These are phyloP conservation scores for Suillus weaverae DNA, from an alignment of 768 basidiomycete species.

Conservation along the genomic window DNA sequence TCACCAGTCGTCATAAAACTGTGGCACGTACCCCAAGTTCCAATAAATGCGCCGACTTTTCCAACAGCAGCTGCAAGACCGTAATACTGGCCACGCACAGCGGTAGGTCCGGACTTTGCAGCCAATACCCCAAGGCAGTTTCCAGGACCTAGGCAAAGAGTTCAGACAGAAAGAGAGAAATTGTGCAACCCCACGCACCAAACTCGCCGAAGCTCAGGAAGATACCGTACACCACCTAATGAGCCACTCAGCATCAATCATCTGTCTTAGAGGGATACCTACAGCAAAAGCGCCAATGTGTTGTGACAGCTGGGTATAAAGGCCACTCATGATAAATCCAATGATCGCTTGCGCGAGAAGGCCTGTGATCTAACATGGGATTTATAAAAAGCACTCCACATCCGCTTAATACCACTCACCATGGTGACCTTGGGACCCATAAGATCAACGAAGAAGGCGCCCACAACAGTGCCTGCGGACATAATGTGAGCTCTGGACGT, in stretches of 20 bases:
- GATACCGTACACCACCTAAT: slow-evolving; percentile 81
- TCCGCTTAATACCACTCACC: slow-evolving; percentile 38
- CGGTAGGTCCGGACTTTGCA: slow-evolving; percentile 83
- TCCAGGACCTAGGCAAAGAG: slow-evolving; percentile 57
- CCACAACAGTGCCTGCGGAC: slow-evolving; percentile 53
- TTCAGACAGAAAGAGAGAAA: slow-evolving; percentile 1
- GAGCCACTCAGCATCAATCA: background rate
- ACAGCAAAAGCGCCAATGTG: slow-evolving; percentile 79
- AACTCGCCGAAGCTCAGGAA: slow-evolving; percentile 90
- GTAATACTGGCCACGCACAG: slow-evolving; percentile 83
- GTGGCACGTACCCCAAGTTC: slow-evolving; percentile 66
- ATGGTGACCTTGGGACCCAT: slow-evolving; percentile 76
- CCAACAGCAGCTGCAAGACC: slow-evolving; percentile 85
- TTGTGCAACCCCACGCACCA: slow-evolving; percentile 37
- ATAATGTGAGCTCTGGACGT: slow-evolving; percentile 11
- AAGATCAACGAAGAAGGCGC: slow-evolving; percentile 75
- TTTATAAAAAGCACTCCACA: background rate
- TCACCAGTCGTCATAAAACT: background rate
- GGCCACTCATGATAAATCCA: slow-evolving; percentile 90
- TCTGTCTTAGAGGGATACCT: slow-evolving; percentile 20
- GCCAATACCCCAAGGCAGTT: slow-evolving; percentile 86
- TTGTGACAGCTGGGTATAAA: slow-evolving; percentile 60
- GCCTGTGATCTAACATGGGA: slow-evolving; percentile 54
- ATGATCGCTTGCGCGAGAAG: slow-evolving; percentile 67
- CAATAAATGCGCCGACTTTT: slow-evolving; percentile 81